phyloP scores from a whole-genome alignment of 2,329 filamentous ascomycete genomes.

The Diaporthe sp. region DNA sequence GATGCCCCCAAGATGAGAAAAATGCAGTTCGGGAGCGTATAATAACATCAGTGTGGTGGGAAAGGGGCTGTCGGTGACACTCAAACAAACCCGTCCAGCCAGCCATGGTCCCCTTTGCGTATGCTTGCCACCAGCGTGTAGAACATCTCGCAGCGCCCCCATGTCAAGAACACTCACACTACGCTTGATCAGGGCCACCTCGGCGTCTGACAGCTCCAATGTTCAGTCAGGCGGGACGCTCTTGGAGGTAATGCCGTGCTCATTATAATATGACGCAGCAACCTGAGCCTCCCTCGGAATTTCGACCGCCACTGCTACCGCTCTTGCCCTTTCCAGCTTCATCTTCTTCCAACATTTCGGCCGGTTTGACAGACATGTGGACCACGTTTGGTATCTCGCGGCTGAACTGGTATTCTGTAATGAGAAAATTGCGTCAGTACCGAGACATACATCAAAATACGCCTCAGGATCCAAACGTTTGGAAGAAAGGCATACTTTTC shows the following conservation, averaged over 20 bases:
- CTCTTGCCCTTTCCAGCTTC: slow-evolving; percentile 77
- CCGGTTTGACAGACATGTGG: slow-evolving; percentile 93
- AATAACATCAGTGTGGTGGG: slow-evolving; percentile 26
- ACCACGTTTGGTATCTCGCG: slow-evolving; percentile 83
- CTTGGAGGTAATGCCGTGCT: neutral
- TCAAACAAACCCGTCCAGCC: slow-evolving; percentile 2
- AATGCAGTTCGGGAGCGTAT: slow-evolving; percentile 34
- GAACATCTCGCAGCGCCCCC: neutral
- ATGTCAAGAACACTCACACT: neutral
- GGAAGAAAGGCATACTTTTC: slow-evolving; percentile 73
- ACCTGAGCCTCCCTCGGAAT: slow-evolving; percentile 55
- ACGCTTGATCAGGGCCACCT: neutral
- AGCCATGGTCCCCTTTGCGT: neutral
- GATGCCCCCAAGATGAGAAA: slow-evolving; percentile 9
- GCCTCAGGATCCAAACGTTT: neutral
- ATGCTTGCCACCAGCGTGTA: neutral
- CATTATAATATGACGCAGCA: slow-evolving; percentile 67
- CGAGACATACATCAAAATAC: neutral
- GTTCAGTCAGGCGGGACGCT: neutral
- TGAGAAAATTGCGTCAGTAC: neutral
- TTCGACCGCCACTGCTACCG: slow-evolving; percentile 54
- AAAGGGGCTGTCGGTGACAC: neutral
- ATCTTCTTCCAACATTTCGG: slow-evolving; percentile 85
- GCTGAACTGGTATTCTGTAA: slow-evolving; percentile 82
- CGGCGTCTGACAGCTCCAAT: neutral